These are phyloP conservation scores for Hypholoma sublateritium DNA, from an alignment of 768 basidiomycete species.

Conservation along the genomic window DNA sequence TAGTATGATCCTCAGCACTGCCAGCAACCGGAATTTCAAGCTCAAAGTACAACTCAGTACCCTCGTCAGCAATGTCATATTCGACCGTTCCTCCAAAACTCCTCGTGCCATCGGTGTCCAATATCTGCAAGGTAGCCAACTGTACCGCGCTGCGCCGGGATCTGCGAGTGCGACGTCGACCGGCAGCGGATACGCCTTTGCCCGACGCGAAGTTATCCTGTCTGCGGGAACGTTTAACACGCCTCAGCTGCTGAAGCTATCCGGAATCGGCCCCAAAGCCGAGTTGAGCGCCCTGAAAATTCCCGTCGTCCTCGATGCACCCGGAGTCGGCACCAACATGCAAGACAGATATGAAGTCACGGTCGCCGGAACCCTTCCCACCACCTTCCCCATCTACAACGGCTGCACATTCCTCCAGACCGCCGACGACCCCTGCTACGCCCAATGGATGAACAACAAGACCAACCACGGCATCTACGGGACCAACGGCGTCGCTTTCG, in stretches of 20 bases:
- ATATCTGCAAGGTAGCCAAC: background rate
- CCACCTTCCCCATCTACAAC: constrained; percentile 1
- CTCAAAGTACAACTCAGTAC: background rate
- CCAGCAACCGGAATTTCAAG: background rate
- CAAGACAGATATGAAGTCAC: constrained; percentile 2
- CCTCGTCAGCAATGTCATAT: background rate
- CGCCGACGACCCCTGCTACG: background rate
- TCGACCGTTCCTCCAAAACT: background rate
- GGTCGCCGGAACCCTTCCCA: background rate
- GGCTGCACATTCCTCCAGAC: constrained; percentile 4
- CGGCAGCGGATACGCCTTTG: background rate
- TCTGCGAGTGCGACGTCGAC: background rate
- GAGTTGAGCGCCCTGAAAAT: background rate
- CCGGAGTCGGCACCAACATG: constrained; percentile 4
- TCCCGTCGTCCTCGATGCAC: background rate
- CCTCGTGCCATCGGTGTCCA: background rate
- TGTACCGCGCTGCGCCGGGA: background rate
- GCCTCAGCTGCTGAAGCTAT: background rate
- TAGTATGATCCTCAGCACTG: background rate
- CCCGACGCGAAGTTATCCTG: constrained; percentile 1
- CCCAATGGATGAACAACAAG: background rate
- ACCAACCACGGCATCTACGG: constrained; percentile 4
- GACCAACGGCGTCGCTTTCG: background rate
- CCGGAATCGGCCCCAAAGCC: constrained; percentile 1
- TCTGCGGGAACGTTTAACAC: background rate